Evolutionary conservation across 106 monocot species (phyloP).

Genomic region (Platanthera zijinensis): DNA sequence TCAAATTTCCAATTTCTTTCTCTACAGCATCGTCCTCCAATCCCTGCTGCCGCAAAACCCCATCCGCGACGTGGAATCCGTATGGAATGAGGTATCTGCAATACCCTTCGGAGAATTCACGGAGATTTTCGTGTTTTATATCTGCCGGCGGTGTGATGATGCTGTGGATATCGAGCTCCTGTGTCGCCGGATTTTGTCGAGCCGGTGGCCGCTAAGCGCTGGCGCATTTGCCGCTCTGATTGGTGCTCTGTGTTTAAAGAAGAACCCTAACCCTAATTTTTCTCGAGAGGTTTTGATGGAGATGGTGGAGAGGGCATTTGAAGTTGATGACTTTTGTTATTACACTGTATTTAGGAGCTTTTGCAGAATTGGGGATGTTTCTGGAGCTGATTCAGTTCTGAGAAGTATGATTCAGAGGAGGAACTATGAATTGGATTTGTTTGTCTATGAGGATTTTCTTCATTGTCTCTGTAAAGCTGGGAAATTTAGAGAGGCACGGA

Average conservation of each 20-base stretch:
- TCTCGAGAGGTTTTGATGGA: conserved; percentile 16
- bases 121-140: conserved; percentile 9
- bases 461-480: conserved; percentile 24
- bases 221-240: conserved; percentile 12
- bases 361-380: conserved; percentile 21
- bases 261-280: conserved; percentile 11
- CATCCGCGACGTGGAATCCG: conserved; percentile 17
- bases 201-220: conserved; percentile 8
- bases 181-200: conserved; percentile 16
- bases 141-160: conserved; percentile 6
- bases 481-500: conserved; percentile 30
- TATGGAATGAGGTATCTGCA: conserved; percentile 11
- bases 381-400: conserved; percentile 28
- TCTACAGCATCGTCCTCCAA: conserved; percentile 28
- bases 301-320: conserved; percentile 25
- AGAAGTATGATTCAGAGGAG: conserved; percentile 12
- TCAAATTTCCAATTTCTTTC: conserved; percentile 15
- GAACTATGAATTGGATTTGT: conserved; percentile 11
- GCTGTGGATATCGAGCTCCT: conserved; percentile 15
- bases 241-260: conserved; percentile 11
- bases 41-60: conserved; percentile 18
- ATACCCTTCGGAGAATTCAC: not conserved
- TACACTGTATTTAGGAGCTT: conserved; percentile 24
- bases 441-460: conserved; percentile 23
- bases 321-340: conserved; percentile 25